Percentiles rank a stretch among this genome's conserved stretches.
These are phyloP conservation scores for Trichoderma cornu-damae DNA, from an alignment of 2,329 filamentous ascomycete genomes.

Conservation along the genomic window DNA sequence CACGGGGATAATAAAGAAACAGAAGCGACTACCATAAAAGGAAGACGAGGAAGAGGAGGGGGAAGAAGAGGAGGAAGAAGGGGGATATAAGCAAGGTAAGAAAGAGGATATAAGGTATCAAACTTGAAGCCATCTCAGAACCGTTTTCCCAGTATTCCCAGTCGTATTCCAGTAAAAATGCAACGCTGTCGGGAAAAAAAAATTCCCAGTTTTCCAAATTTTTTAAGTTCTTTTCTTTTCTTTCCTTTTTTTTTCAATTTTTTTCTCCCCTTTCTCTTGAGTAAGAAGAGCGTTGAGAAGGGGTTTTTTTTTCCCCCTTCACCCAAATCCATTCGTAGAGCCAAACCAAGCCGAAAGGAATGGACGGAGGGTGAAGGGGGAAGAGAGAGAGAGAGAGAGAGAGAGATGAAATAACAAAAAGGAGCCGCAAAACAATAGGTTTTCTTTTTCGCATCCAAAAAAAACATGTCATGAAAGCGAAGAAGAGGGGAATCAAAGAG, in stretches of 20 bases:
- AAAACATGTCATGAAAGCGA: not conserved
- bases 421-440: not conserved
- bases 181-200: not conserved
- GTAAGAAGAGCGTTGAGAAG: not conserved
- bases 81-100: not conserved
- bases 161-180: not conserved
- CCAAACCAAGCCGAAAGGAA: not conserved
- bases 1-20: not conserved
- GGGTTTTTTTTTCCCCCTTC: not conserved
- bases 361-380: too few species aligned
- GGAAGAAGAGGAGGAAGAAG: not conserved
- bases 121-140: slow-evolving; percentile 3
- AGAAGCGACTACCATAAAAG: too few species aligned
- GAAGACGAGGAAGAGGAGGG: not conserved
- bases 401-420: too few species aligned
- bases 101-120: not conserved
- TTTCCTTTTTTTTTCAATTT: not conserved
- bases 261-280: not conserved
- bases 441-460: not conserved
- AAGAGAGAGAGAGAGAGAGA: too few species aligned
- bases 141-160: too few species aligned
- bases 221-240: not conserved
- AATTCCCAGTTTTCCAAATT: too few species aligned
- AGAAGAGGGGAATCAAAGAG: slow-evolving; percentile 5
- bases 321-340: not conserved